Conservation (phyloP, 257 asterid species). For the Capsicum baccatum region DNA sequence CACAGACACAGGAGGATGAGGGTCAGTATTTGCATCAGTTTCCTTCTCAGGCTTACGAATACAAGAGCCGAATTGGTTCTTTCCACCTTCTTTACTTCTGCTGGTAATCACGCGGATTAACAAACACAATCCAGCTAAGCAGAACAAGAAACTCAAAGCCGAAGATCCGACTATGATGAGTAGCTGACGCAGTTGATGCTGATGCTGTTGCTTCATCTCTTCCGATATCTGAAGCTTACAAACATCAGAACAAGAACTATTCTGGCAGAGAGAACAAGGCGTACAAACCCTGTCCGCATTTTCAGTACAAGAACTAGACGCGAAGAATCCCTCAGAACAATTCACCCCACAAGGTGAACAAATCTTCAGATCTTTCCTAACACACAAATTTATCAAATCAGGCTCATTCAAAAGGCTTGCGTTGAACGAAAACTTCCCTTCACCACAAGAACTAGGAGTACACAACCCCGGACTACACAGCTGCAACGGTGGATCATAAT, state of each 20-base stretch:
- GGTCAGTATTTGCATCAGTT: conserved; percentile 43
- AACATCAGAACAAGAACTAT: conserved; percentile 70
- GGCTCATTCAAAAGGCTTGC: conserved; percentile 88
- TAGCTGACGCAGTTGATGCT: conserved; percentile 49
- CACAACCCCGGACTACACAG: conserved; percentile 93
- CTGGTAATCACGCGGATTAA: conserved; percentile 47
- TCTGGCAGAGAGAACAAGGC: conserved; percentile 90
- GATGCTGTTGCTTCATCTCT: conserved; percentile 41
- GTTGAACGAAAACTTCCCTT: conserved; percentile 74
- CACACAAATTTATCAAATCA: conserved; percentile 83
- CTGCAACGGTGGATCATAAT: conserved; percentile 90
- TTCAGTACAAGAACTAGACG: conserved; percentile 70
- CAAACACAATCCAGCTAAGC: conserved; percentile 63
- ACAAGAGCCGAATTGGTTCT: conserved; percentile 44
- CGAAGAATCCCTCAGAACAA: conserved; percentile 77
- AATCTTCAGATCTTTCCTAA: conserved; percentile 71
- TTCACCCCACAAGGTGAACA: conserved; percentile 83
- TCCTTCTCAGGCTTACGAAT: conserved; percentile 44
- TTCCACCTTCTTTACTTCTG: conserved; percentile 40
- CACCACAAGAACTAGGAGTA: conserved; percentile 58
- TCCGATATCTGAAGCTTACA: conserved; percentile 58
- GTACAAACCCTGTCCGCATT: conserved; percentile 90
- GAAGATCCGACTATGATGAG: conserved; percentile 61
- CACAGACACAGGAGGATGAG: conserved; percentile 48
- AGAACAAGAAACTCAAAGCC: conserved; percentile 55